A percentile compares a stretch with the other conserved stretches of the same genome.
Conservation (phyloP, 2,329 filamentous ascomycete genomes). For the Hymenoscyphus fraxineus region DNA sequence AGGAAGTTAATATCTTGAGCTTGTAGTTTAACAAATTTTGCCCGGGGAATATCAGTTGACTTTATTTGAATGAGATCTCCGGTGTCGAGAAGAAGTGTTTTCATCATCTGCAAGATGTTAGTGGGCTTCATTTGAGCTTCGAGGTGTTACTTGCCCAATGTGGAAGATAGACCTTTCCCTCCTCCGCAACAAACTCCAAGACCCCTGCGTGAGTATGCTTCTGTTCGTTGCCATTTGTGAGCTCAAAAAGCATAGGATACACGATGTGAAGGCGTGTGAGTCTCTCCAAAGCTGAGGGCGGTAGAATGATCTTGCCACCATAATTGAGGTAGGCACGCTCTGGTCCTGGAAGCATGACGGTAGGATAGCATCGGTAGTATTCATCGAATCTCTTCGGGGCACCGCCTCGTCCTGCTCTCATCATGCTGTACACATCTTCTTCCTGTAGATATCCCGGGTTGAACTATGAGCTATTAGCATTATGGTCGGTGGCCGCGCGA, state of each 20-base stretch:
- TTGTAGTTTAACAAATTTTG: conserved; percentile 92
- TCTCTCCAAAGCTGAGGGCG: conserved; percentile 94
- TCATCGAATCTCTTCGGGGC: conserved; percentile 84
- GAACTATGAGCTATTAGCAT: conserved; percentile 25
- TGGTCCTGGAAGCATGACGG: conserved; percentile 87
- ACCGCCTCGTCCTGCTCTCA: conserved; percentile 18
- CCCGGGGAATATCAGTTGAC: conserved; percentile 86
- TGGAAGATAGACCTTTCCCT: conserved; percentile 92
- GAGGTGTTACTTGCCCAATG: conserved; percentile 66
- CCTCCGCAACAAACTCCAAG: conserved; percentile 94
- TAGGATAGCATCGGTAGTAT: conserved; percentile 95
- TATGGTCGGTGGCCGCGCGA: background rate
- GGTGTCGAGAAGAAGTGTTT: conserved; percentile 81
- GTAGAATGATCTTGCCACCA: conserved; percentile 95
- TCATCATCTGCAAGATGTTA: conserved; percentile 69
- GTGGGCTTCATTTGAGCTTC: background rate
- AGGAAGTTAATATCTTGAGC: conserved; percentile 91
- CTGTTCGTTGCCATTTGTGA: conserved; percentile 79
- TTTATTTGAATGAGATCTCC: conserved; percentile 94
- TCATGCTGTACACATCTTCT: conserved; percentile 33
- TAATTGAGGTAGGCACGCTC: conserved; percentile 90
- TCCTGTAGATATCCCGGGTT: conserved; percentile 29
- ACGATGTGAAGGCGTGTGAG: conserved; percentile 93
- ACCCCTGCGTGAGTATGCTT: conserved; percentile 90
- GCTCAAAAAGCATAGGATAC: conserved; percentile 95